Percentiles rank a stretch among this genome's conserved stretches.
These are phyloP conservation scores for Globisporangium alternatum DNA, from an alignment of 352 stramenopile species.

Conservation along the genomic window DNA sequence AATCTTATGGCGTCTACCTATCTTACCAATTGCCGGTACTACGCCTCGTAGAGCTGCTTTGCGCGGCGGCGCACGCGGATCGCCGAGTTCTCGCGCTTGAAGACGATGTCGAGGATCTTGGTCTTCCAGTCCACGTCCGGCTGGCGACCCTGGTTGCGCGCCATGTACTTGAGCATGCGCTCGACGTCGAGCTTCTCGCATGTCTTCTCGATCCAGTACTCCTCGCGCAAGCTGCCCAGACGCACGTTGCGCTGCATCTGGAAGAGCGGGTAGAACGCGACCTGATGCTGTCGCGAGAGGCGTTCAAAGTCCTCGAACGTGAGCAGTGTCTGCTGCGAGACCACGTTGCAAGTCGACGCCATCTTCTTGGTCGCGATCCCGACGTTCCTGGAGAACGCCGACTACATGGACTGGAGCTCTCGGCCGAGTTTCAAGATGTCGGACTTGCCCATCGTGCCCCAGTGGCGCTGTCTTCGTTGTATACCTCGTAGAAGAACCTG, in stretches of 20 bases:
- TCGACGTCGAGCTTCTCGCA: conserved; percentile 37
- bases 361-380: conserved; percentile 41
- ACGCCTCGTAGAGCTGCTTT: conserved; percentile 34
- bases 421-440: conserved; percentile 37
- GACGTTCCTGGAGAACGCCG: conserved; percentile 45
- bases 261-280: conserved; percentile 54
- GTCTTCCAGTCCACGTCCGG: conserved; percentile 38
- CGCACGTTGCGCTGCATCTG: conserved; percentile 49
- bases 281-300: conserved; percentile 39
- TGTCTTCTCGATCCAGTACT: conserved; percentile 52
- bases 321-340: conserved; percentile 20
- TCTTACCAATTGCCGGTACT: conserved; percentile 6
- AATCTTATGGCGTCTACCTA: background rate
- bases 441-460: conserved; percentile 26
- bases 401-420: conserved; percentile 40
- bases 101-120: conserved; percentile 24
- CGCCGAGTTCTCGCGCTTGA: conserved; percentile 27
- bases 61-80: conserved; percentile 31
- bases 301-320: conserved; percentile 56
- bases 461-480: conserved; percentile 25
- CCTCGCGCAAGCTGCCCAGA: conserved; percentile 29
- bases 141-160: conserved; percentile 30
- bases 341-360: conserved; percentile 20
- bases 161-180: conserved; percentile 37
- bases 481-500: conserved; percentile 60